A percentile compares a stretch with the other conserved stretches of the same genome.
phyloP scores from a whole-genome alignment of 176 grass and related monocot genomes.

The Oryza longistaminata region DNA sequence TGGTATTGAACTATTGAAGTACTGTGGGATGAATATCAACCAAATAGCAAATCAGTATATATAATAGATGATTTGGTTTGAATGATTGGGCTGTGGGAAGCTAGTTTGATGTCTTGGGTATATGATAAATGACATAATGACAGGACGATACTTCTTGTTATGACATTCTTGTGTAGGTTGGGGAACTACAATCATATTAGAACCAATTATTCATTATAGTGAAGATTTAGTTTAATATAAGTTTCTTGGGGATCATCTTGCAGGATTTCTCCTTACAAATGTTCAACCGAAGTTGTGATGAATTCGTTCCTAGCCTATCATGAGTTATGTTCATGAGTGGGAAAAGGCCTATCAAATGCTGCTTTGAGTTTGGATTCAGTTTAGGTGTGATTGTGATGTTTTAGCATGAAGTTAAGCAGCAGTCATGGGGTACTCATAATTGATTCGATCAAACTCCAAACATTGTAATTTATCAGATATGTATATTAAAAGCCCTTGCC shows the following conservation, averaged over 20 bases:
- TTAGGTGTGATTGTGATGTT: background rate
- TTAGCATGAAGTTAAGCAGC: background rate
- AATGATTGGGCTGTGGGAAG: background rate
- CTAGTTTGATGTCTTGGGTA: background rate
- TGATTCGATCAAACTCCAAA: background rate
- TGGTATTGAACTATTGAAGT: constrained; percentile 16
- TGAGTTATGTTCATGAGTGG: background rate
- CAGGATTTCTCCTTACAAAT: constrained; percentile 67
- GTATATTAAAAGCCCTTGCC: background rate
- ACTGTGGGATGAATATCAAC: background rate
- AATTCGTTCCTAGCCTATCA: constrained; percentile 36
- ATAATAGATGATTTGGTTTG: background rate
- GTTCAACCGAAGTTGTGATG: constrained; percentile 52
- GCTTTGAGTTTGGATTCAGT: background rate
- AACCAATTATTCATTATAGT: constrained; percentile 15
- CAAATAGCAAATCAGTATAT: background rate
- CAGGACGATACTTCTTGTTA: background rate
- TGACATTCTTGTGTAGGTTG: background rate
- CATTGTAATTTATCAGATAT: background rate
- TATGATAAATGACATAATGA: background rate
- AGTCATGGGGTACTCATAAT: background rate
- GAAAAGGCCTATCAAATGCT: background rate
- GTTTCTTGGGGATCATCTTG: constrained; percentile 42
- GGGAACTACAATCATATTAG: constrained; percentile 1
- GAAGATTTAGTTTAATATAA: constrained; percentile 33